Base-by-base conservation (phyloP, 2,329 filamentous ascomycete species). In the Colletotrichum orchidophilum region DNA sequence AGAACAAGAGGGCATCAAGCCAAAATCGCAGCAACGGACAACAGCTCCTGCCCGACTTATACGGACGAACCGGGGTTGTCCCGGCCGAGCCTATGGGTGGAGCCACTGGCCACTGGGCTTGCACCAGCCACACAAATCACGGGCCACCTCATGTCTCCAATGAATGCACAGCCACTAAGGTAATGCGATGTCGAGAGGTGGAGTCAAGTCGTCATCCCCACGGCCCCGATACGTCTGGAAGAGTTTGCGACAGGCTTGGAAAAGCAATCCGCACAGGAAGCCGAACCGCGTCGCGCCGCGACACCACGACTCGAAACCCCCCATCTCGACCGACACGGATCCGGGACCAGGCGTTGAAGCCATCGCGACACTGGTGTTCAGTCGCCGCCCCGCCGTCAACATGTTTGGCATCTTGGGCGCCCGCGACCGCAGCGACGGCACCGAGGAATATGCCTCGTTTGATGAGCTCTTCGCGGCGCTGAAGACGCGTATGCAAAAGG, bases 341-440 rank as follows among this genome's bases (percentile, higher is more conserved):
- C 35, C 59, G 50, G 42, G 58, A 57, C 46, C 24, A 58, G 54
- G 57, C 52, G 29, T 7, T 60, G 68, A 63, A 68, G 64, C 42
- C 24, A 71, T 71, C 53, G 49, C 58, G 64, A 68, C 57, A 57
- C 57, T 50, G 57, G 31, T 29, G 27, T 29, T 49, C 31, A 35
- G 64, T 63, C 58, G 64, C 31, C 50, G 57, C n/a, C 35, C 33
- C 27, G 62, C 21, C 66, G 53, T 59, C 74, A 74, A 75, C 76
- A 84, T 85, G 83, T 85, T 85, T 67, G 83, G 82, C 75, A 82
- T 85, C 60, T 78, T 85, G 63, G 81, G 82, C 72, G 78, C 83
- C 52, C 79, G 82, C 63, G 76, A 80, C 15, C 77, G 81, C 33
- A 68, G 60, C 68, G 64, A 59, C 31, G 69, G 72, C 81, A 81